Evolutionary conservation across 192 early-diverging fungal genomes (phyloP), one percentile per base, ranked within the genome.

Genomic region (Backusella morwellensis): DNA sequence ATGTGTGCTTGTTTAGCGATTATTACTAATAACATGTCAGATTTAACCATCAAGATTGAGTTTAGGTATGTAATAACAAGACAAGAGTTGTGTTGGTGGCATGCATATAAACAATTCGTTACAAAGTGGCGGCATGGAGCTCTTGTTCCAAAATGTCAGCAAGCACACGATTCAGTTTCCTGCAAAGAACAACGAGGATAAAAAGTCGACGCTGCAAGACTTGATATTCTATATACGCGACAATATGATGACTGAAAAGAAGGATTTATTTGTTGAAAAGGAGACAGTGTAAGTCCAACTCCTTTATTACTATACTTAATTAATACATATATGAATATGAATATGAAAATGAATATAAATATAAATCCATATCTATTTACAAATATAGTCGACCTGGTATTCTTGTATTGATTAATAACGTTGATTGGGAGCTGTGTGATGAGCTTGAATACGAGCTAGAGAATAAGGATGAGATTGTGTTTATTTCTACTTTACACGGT

Each of bases 401-500:
- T 47, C 84, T 99, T 12, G 97, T 98, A 14, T 86, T 99, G 38
- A 91, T 99, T 42, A 99, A 99, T 77, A 95, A 95, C 44, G 86
- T 89, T 3, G 98, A 99, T 78, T 99, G 97, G 97, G 98, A 99
- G 81, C 84, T 99, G 35, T 92, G 94, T 80, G 97, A 95, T 23
- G 93, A 95, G 63, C 80, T 93, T 40, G 93, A 96, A 66, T 97
- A 97, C 77, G 80, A 86, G 72, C 73, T 99, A 44, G 75, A 95
- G 77, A 85, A 94, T 56, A 81, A 85, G 35, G 97, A 98, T 81
- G 84, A 86, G 41, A 92, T 99, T 67, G 90, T 95, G 29, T 98
- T 99, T 83, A 98, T 99, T 75, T 96, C 95, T 23, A 99, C 98
- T n/a, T 80, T 99, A 56, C 98, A 99, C 78, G 98, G 98, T 23